A percentile compares a stretch with the other conserved stretches of the same genome.
Conservation (phyloP, 768 basidiomycete species). For the Leccinum obscurum region DNA sequence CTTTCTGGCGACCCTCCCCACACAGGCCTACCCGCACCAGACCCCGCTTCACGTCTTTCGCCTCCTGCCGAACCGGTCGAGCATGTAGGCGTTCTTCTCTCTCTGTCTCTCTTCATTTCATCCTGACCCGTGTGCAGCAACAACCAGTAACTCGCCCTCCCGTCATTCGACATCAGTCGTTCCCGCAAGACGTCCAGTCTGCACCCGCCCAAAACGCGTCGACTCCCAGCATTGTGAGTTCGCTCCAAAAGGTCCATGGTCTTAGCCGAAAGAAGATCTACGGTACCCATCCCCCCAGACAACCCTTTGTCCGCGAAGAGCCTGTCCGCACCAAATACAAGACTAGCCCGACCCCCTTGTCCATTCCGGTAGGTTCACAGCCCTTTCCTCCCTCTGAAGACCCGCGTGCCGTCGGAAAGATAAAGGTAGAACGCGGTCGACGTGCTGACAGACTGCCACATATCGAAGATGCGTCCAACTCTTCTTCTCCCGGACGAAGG, state of each 20-base stretch:
- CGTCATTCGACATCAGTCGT: slow-evolving; percentile 31
- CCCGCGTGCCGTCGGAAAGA: slow-evolving; percentile 16
- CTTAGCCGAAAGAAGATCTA: slow-evolving; percentile 71
- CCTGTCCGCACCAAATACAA: slow-evolving; percentile 38
- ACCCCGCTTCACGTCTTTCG: background rate
- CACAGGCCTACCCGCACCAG: slow-evolving; percentile 4
- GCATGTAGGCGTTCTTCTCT: slow-evolving; percentile 11
- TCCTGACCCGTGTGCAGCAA: slow-evolving; percentile 14
- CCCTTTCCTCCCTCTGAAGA: slow-evolving; percentile 22
- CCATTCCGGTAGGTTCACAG: slow-evolving; percentile 29
- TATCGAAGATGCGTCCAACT: slow-evolving; percentile 16
- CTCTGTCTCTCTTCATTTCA: background rate
- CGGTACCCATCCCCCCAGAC: slow-evolving; percentile 47
- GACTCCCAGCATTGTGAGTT: slow-evolving; percentile 55
- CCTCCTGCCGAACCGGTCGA: slow-evolving; percentile 2
- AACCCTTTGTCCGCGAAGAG: slow-evolving; percentile 57
- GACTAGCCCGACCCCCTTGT: slow-evolving; percentile 32
- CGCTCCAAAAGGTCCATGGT: slow-evolving; percentile 67
- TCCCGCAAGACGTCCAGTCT: slow-evolving; percentile 30
- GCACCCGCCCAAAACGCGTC: slow-evolving; percentile 24
- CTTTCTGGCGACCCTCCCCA: slow-evolving; percentile 40
- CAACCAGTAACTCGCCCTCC: slow-evolving; percentile 15
- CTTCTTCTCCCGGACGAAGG: slow-evolving; percentile 39
- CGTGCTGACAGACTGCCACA: slow-evolving; percentile 20
- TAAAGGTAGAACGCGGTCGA: slow-evolving; percentile 27